Evolutionary conservation across 2,329 filamentous ascomycete species (phyloP).

Genomic region (Sporothrix protearum): DNA sequence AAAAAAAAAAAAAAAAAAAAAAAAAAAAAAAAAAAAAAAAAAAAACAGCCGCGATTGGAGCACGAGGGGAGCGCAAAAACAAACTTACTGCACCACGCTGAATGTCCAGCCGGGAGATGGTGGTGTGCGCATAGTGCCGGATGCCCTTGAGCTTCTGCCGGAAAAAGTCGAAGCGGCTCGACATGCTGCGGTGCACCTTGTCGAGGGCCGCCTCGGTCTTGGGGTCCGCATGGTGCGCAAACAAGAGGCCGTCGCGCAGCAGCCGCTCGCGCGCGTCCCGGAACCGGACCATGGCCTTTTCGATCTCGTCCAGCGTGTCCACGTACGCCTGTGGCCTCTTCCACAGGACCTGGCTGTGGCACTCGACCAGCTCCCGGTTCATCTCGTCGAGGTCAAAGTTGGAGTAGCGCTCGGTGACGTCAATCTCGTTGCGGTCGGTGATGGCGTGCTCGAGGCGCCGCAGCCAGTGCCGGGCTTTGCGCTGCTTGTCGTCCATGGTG

Average conservation of each 20-base stretch:
- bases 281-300: conserved; percentile 28
- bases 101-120: conserved; percentile 57
- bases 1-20: too few species aligned
- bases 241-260: conserved; percentile 9
- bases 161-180: conserved; percentile 57
- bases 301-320: conserved; percentile 29
- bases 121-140: conserved; percentile 61
- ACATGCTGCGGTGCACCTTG: conserved; percentile 52
- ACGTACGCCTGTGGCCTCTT: conserved; percentile 55
- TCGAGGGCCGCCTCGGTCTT: conserved; percentile 38
- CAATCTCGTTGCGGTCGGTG: conserved; percentile 58
- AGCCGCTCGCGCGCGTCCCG: conserved; percentile 17
- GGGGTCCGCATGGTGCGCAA: conserved; percentile 3
- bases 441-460: conserved; percentile 59
- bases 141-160: conserved; percentile 58
- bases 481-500: conserved; percentile 58
- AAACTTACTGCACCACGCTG: conserved; percentile 58
- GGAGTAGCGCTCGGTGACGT: conserved; percentile 52
- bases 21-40: too few species aligned
- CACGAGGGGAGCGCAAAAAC: neutral
- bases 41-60: too few species aligned
- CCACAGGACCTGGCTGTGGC: conserved; percentile 42
- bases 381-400: conserved; percentile 57
- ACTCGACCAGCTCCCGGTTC: conserved; percentile 61
- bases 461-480: conserved; percentile 60